Evolutionary conservation across 306 rosid genomes (phyloP).

Genomic region (Fragaria ananassa): DNA sequence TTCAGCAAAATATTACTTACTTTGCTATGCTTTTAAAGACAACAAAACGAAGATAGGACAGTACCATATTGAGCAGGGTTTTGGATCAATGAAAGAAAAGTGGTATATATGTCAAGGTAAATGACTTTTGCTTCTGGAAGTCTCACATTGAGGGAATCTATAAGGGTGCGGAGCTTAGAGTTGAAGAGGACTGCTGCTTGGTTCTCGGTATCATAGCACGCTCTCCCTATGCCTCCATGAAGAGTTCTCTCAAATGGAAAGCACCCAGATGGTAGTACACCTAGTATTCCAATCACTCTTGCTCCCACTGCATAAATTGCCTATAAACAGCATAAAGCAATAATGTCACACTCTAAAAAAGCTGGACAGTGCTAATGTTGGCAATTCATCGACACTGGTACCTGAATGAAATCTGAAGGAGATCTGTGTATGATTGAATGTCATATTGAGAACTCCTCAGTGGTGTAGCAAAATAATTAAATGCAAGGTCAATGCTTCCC

Average conservation of each 20-base stretch:
- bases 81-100: constrained; percentile 36
- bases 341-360: background rate
- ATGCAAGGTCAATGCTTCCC: constrained; percentile 65
- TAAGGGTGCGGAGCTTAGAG: constrained; percentile 40
- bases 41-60: background rate
- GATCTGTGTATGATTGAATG: constrained; percentile 46
- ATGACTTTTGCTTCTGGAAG: constrained; percentile 50
- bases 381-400: background rate
- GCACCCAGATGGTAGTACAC: constrained; percentile 54
- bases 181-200: constrained; percentile 58
- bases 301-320: constrained; percentile 60
- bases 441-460: constrained; percentile 36
- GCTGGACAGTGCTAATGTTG: background rate
- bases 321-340: constrained; percentile 15
- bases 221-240: constrained; percentile 38
- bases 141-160: constrained; percentile 25
- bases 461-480: constrained; percentile 36
- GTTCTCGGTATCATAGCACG: constrained; percentile 43
- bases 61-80: constrained; percentile 52
- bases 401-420: constrained; percentile 48
- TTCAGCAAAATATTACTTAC: background rate
- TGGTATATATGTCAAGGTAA: constrained; percentile 50
- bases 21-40: background rate
- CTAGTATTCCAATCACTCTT: constrained; percentile 53
- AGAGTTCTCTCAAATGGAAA: constrained; percentile 61